Percentiles rank a stretch among this genome's conserved stretches.
phyloP scores from a whole-genome alignment of 1,139 yeast genomes.

The Casaregolazyma suthepensis region DNA sequence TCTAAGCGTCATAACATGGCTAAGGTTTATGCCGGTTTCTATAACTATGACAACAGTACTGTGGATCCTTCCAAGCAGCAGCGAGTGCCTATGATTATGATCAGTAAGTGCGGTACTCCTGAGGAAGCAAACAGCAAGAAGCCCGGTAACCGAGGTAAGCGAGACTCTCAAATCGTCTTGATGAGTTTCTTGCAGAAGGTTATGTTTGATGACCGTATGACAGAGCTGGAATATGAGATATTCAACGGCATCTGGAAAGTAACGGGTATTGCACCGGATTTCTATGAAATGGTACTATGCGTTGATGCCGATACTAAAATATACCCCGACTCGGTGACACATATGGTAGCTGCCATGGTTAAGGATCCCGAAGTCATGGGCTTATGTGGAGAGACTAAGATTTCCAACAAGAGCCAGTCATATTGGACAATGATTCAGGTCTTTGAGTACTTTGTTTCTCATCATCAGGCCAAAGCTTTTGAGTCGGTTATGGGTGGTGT shows the following conservation, averaged over 20 bases:
- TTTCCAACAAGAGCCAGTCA: slow-evolving; percentile 73
- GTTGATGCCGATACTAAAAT: slow-evolving; percentile 97
- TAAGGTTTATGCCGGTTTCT: slow-evolving; percentile 82
- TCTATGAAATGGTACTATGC: slow-evolving; percentile 83
- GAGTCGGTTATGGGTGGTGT: slow-evolving; percentile 96
- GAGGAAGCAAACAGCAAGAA: slow-evolving; percentile 71
- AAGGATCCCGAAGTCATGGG: slow-evolving; percentile 91
- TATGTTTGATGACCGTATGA: slow-evolving; percentile 95
- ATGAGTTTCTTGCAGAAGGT: slow-evolving; percentile 91
- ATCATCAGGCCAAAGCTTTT: slow-evolving; percentile 93
- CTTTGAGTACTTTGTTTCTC: slow-evolving; percentile 91
- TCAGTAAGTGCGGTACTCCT: slow-evolving; percentile 92
- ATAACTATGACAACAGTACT: slow-evolving; percentile 68
- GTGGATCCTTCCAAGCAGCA: slow-evolving; percentile 80
- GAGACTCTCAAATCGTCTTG: slow-evolving; percentile 90
- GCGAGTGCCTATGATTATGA: slow-evolving; percentile 72
- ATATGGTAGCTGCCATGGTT: slow-evolving; percentile 91
- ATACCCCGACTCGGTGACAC: slow-evolving; percentile 84
- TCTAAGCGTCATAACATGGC: slow-evolving; percentile 95
- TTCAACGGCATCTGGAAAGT: slow-evolving; percentile 74
- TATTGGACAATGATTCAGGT: slow-evolving; percentile 98
- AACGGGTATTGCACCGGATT: slow-evolving; percentile 83
- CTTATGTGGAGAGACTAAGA: slow-evolving; percentile 94
- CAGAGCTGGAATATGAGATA: slow-evolving; percentile 82
- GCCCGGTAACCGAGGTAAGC: slow-evolving; percentile 97